These are phyloP conservation scores for Nothophoma quercina DNA, from an alignment of 2,329 filamentous ascomycete genomes.

Conservation along the genomic window DNA sequence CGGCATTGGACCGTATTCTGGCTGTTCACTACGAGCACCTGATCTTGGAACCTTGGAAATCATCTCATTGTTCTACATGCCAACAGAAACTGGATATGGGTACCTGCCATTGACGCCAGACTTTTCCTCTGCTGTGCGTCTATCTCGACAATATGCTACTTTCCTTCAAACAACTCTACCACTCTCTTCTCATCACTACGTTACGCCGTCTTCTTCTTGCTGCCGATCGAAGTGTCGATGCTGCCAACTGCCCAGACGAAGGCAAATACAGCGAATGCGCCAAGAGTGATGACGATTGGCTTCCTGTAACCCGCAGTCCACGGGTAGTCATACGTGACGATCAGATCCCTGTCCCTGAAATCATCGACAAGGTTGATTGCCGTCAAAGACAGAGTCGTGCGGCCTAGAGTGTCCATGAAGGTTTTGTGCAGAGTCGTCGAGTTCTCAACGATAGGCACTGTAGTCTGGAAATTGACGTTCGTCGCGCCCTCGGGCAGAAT, in stretches of 20 bases:
- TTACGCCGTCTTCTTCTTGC: slow-evolving; percentile 57
- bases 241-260: slow-evolving; percentile 77
- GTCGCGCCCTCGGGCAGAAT: slow-evolving; percentile 90
- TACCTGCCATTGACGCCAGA: slow-evolving; percentile 7
- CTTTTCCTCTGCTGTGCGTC: neutral
- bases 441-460: slow-evolving; percentile 72
- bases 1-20: too few relatives aligned
- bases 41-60: neutral
- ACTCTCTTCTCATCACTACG: neutral
- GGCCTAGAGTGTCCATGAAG: slow-evolving; percentile 91
- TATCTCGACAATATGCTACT: neutral
- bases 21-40: too few relatives aligned
- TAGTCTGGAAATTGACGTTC: slow-evolving; percentile 80
- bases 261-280: slow-evolving; percentile 76
- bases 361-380: slow-evolving; percentile 91
- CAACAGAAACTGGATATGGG: slow-evolving; percentile 11
- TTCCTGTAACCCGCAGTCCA: slow-evolving; percentile 79
- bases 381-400: slow-evolving; percentile 80
- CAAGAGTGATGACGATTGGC: slow-evolving; percentile 80
- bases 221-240: slow-evolving; percentile 81
- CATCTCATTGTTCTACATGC: slow-evolving; percentile 32
- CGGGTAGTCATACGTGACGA: slow-evolving; percentile 89
- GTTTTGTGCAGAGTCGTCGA: slow-evolving; percentile 76
- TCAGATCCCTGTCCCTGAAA: slow-evolving; percentile 79
- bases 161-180: neutral